Base-by-base conservation (phyloP, 495 filamentous ascomycete species). In the Penicillium bovifimosum region DNA sequence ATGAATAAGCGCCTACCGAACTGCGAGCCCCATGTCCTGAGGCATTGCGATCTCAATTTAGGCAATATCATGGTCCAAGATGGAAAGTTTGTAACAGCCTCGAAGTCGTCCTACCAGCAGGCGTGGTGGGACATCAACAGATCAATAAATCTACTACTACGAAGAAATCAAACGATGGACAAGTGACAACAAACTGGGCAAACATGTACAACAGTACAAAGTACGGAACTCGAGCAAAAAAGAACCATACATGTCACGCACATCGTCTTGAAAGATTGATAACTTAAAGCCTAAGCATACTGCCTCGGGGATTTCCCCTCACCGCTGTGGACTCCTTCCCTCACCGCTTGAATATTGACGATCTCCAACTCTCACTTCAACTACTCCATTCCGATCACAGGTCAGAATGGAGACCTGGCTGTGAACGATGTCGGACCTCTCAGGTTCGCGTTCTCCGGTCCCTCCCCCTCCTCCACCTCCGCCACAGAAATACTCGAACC, bases 401-500 rank as follows among this genome's bases (percentile, higher is more conserved):
- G 53, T 66, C 63, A 47, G 42, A 49, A 64, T 64, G 61, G 61
- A 64, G 52, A 31, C 31, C 51, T 38, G 43, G 24, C 54, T 54
- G 46, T 56, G 52, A 62, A 60, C 52, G 60, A 80, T 76, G 72
- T 72, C 76, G 52, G 70, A 74, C 65, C 67, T 68, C 53, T 63
- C 66, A 53, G 67, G 62, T 52, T 59, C 66, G 66, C 61, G 68
- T 52, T 61, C 64, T 13, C 62, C 68, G 35, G 60, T 66, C 41
- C 75, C 72, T 56, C 74, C 73, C 20, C 70, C 75, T 35, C 72
- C 76, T 47, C 81, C 81, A 11, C 76, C 77, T 27, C 71, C 79
- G 46, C 74, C 76, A 41, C 69, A 73, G 47, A 76, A 69, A 62
- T 76, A 80, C 65, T 74, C 68, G 31, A 69, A 71, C 56, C 69